Base-by-base conservation (phyloP, 345 rosid genomes). In the Moringa oleifera region DNA sequence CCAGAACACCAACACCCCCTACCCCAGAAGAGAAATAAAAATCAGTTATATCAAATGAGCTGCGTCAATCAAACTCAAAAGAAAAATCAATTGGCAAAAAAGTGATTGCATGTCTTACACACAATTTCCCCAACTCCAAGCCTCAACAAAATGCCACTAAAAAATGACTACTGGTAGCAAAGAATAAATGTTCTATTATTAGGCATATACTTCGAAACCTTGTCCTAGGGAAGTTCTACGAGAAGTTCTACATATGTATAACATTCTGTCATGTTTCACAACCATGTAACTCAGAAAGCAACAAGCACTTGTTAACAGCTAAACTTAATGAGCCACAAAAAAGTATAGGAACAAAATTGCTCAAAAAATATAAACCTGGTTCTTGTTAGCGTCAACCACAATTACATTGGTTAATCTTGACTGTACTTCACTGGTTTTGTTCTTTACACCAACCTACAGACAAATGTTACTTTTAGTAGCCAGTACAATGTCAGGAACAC, bases 361-460 rank as follows among this genome's bases (percentile, higher is more conserved):
- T 41, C 9, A 41, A 7, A 41, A 51, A 2, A 18, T 51, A 51
- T 21, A 51, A n/a, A 51, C 77, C 71, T 74, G 77, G 71, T 74
- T 74, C 54, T 69, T 74, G 18, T n/a, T 19, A 56, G 61, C 46
- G 61, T 70, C 75, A 33, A 64, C 74, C 4, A 67, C 65, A 12
- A 79, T 33, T 6, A 72, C 80, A 59, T 75, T 79, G 31, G 73
- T 53, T 65, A 75, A 70, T 45, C 73, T 79, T 1, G 75, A 75
- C 60, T 63, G 69, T 55, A 71, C 70, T 65, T 58, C 64, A 6
- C 86, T 74, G 33, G 89, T 93, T 80, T 86, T 93, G 74, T 88
- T 88, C 80, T 93, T 93, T 20, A 93, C 80, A 46, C 98, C 96
- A 74, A 93, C 97, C 98, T 93, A 68, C 45, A 71, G 47, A 70